These are phyloP conservation scores for Starmerella ratchasimensis DNA, from an alignment of 805 yeast genomes.

Conservation along the genomic window DNA sequence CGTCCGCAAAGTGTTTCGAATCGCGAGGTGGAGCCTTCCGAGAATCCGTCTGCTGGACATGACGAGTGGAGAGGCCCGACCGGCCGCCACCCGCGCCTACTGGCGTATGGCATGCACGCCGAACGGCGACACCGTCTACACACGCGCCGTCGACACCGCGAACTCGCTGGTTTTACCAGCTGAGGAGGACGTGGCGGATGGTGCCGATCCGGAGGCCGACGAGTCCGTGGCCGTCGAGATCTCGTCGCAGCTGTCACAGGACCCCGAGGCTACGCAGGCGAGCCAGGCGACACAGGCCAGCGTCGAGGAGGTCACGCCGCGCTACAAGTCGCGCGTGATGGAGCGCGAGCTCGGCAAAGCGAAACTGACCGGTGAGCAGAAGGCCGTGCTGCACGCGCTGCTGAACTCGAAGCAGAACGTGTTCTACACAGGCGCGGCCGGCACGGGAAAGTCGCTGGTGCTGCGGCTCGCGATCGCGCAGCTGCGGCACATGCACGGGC, in stretches of 20 bases:
- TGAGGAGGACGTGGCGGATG: background rate
- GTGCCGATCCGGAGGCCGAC: background rate
- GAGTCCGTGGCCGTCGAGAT: background rate
- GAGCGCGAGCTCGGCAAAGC: background rate
- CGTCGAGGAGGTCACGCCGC: background rate
- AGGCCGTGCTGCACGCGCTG: constrained; percentile 47
- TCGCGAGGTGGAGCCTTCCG: too few relatives aligned
- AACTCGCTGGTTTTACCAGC: too few relatives aligned
- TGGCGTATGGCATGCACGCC: too few relatives aligned
- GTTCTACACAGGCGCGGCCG: constrained; percentile 95
- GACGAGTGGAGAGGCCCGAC: too few relatives aligned
- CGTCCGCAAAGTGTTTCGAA: too few relatives aligned
- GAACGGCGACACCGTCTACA: too few relatives aligned
- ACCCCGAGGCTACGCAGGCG: background rate
- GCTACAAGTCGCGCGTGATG: background rate
- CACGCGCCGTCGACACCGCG: too few relatives aligned
- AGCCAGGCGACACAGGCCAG: background rate
- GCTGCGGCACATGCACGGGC: constrained; percentile 33
- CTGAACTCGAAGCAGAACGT: constrained; percentile 45
- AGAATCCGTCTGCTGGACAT: too few relatives aligned
- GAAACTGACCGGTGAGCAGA: constrained; percentile 35
- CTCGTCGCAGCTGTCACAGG: background rate
- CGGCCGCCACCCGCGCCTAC: too few relatives aligned
- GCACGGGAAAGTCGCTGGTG: constrained; percentile 93
- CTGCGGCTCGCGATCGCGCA: constrained; percentile 50